Conservation (phyloP, 306 rosid genomes). For the Prinsepia uniflora region DNA sequence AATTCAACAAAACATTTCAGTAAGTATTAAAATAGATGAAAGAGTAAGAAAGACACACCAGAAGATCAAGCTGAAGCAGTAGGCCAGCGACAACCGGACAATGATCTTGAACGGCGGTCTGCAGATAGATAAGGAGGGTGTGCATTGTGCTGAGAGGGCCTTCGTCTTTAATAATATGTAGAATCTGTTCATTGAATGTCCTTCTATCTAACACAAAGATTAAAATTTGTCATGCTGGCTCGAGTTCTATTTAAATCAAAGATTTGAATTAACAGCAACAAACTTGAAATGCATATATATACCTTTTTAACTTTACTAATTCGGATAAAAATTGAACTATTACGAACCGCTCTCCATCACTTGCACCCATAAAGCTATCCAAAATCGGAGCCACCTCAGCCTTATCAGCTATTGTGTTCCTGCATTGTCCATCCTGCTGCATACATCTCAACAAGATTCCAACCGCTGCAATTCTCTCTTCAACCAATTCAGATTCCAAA, state of each 20-base stretch:
- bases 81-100: slow-evolving; percentile 85
- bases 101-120: slow-evolving; percentile 60
- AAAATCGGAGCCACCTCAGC: slow-evolving; percentile 61
- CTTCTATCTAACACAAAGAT: slow-evolving; percentile 51
- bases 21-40: slow-evolving; percentile 17
- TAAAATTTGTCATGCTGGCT: slow-evolving; percentile 2
- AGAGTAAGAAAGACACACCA: slow-evolving; percentile 46
- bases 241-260: slow-evolving; percentile 11
- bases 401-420: slow-evolving; percentile 65
- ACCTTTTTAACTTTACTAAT: slow-evolving; percentile 77
- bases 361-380: slow-evolving; percentile 55
- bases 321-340: slow-evolving; percentile 62
- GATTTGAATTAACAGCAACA: slow-evolving; percentile 14
- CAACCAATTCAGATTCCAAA: slow-evolving; percentile 57
- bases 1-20: background rate
- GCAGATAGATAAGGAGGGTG: slow-evolving; percentile 66
- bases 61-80: slow-evolving; percentile 89
- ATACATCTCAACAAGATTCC: slow-evolving; percentile 71
- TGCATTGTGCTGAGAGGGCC: slow-evolving; percentile 89
- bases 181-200: slow-evolving; percentile 66
- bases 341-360: slow-evolving; percentile 57
- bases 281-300: slow-evolving; percentile 12
- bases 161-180: slow-evolving; percentile 75
- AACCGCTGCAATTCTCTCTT: slow-evolving; percentile 74
- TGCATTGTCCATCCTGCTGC: slow-evolving; percentile 69